Base-by-base conservation (phyloP, 768 basidiomycete genomes). In the Glaciozyma martinii region DNA sequence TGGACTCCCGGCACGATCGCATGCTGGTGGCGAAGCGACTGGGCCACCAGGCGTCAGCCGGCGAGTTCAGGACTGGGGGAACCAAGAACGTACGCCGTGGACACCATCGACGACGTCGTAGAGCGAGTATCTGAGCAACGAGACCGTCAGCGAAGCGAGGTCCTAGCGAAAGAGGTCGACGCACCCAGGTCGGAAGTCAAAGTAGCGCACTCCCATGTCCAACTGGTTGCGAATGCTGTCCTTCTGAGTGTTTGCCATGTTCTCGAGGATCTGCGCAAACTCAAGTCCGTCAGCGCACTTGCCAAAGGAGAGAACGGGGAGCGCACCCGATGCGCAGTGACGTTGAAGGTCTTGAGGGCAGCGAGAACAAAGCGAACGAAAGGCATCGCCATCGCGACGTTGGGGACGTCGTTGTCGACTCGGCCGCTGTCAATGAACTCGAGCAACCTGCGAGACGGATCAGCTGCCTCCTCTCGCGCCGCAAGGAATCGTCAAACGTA, bases 191-290 rank as follows among this genome's bases (percentile, higher is more conserved):
- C 61, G 54, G 21, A 62, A 47, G 54, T 62, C 61, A 47, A 62
- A 62, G 61, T 56, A 62, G n/a, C 61, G 54, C 23, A 62, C 55
- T 19, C 61, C 61, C 47, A 62, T 46, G 42, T 47, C 43, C 5
- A 62, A 19, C 32, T 56, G 54, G 5, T 3, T 25, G 21, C 25
- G 19, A 8, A 62, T 40, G 6, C 12, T 10, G 49, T 62, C 61
- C 61, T 62, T 56, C 47, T 62, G 61, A 44, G 55, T 62, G 40
- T 44, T 56, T 32, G 53, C 54, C 54, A 62, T 6, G 37, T 62
- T 62, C 8, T 42, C 23, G 27, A 62, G 30, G 25, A 60, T 60
- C 27, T 54, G 25, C 3, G 5, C 6, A 33, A 33, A 10, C 33
- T 33, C n/a, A n/a, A 33, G 10, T 33, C 33, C 33, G 33, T 33